Percentiles rank a stretch among this genome's conserved stretches.
phyloP scores from a whole-genome alignment of 176 grass and related monocot genomes.

The barley (Hordeum vulgare) region DNA sequence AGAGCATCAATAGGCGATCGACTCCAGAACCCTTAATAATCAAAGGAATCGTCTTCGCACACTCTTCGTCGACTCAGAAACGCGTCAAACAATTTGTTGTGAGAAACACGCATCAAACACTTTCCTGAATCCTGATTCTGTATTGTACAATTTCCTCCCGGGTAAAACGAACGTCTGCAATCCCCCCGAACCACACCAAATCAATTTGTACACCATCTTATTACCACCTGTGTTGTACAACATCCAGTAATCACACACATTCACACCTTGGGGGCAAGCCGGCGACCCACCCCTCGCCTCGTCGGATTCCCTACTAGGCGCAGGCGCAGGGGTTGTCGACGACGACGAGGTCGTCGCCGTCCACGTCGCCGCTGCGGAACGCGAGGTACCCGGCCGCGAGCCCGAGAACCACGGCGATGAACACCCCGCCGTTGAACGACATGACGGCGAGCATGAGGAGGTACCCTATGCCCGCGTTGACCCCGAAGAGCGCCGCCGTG shows the following conservation, averaged over 20 bases:
- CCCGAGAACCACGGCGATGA: conserved; percentile 66
- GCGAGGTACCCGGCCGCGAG: conserved; percentile 71
- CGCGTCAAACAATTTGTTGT: not conserved
- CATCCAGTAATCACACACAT: conserved; percentile 6
- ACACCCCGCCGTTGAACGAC: conserved; percentile 95
- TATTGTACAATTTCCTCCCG: conserved; percentile 13
- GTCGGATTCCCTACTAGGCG: conserved; percentile 27
- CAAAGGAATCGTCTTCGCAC: not conserved
- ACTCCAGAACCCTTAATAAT: not conserved
- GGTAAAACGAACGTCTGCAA: not conserved
- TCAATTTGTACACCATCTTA: conserved; percentile 38
- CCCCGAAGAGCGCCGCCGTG: conserved; percentile 59
- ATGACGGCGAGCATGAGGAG: conserved; percentile 95
- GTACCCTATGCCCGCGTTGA: conserved; percentile 85
- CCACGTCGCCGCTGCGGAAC: conserved; percentile 70
- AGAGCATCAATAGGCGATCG: no score
- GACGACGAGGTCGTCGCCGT: conserved; percentile 55
- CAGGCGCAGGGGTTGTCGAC: conserved; percentile 84
- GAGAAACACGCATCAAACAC: not conserved
- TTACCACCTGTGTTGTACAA: conserved; percentile 34
- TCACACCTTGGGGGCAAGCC: conserved; percentile 10
- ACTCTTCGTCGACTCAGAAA: not conserved
- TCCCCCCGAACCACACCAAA: conserved; percentile 15
- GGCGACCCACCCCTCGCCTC: not conserved
- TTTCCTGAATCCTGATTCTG: not conserved